phyloP scores from a whole-genome alignment of 2,329 filamentous ascomycete species.

The Epichloe hybrida region DNA sequence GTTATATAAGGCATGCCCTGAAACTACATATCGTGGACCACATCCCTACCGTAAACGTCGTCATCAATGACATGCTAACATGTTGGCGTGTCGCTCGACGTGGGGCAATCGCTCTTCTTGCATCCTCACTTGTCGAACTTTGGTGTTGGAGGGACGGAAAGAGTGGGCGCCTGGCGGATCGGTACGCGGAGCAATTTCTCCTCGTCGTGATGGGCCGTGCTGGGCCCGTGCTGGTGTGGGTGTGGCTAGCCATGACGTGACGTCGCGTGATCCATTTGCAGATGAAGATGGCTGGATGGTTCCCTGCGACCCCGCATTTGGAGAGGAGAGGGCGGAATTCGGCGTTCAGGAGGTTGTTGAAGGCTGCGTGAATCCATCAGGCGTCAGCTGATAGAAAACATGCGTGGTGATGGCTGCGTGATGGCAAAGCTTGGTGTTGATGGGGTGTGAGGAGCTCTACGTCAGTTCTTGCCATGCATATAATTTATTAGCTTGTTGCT shows the following conservation, averaged over 20 bases:
- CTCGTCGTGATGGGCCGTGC: background rate
- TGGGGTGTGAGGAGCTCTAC: too few species aligned
- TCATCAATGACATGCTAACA: background rate
- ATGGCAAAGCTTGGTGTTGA: too few species aligned
- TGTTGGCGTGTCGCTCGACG: background rate
- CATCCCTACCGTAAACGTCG: slow-evolving; percentile 1
- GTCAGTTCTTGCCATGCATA: too few species aligned
- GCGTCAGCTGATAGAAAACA: too few species aligned
- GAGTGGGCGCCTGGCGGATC: background rate
- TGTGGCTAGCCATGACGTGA: background rate
- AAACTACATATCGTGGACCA: too few species aligned
- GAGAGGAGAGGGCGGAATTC: too few species aligned
- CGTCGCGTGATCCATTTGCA: background rate
- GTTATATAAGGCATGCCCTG: too few species aligned
- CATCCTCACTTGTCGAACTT: background rate
- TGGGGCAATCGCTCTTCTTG: background rate
- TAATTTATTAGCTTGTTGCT: too few species aligned
- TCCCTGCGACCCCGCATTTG: too few species aligned
- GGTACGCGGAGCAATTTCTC: background rate
- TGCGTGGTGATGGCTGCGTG: too few species aligned
- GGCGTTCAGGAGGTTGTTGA: too few species aligned
- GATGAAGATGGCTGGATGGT: background rate
- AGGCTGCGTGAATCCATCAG: too few species aligned
- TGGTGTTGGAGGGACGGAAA: background rate
- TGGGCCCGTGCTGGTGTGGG: background rate